These are phyloP conservation scores for Phytophthora kernoviae DNA, from an alignment of 352 stramenopile genomes.

Conservation along the genomic window DNA sequence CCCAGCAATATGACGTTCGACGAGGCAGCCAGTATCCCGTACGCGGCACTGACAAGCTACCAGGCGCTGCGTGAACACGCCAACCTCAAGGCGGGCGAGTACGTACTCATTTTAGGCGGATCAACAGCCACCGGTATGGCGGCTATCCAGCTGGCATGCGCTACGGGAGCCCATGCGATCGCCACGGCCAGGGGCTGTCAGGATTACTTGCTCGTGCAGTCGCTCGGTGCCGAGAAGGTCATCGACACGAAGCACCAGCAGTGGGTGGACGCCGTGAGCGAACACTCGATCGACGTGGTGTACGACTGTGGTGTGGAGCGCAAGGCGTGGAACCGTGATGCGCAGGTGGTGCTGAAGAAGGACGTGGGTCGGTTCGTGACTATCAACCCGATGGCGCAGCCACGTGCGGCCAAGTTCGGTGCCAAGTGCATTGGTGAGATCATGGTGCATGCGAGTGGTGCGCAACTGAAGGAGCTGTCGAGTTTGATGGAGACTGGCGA, in stretches of 20 bases:
- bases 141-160: constrained; percentile 63
- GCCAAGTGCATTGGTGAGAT: constrained; percentile 38
- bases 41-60: constrained; percentile 54
- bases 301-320: constrained; percentile 43
- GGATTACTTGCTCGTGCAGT: constrained; percentile 58
- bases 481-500: constrained; percentile 30
- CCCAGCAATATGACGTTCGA: constrained; percentile 46
- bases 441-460: constrained; percentile 27
- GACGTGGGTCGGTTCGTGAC: constrained; percentile 31
- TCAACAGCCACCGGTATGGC: constrained; percentile 58
- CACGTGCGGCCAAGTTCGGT: constrained; percentile 42
- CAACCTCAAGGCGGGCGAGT: constrained; percentile 22
- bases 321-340: constrained; percentile 33
- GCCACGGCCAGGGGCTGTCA: constrained; percentile 65
- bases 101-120: constrained; percentile 58
- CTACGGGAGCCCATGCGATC: constrained; percentile 50
- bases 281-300: constrained; percentile 43
- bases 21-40: constrained; percentile 47
- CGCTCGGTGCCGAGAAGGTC: constrained; percentile 48
- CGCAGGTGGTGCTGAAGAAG: constrained; percentile 35
- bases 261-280: constrained; percentile 34
- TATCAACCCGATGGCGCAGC: constrained; percentile 38
- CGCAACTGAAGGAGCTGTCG: constrained; percentile 44
- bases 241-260: constrained; percentile 62
- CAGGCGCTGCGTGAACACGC: constrained; percentile 44